phyloP scores from a whole-genome alignment of 345 rosid genomes.

The Linum tenue region DNA sequence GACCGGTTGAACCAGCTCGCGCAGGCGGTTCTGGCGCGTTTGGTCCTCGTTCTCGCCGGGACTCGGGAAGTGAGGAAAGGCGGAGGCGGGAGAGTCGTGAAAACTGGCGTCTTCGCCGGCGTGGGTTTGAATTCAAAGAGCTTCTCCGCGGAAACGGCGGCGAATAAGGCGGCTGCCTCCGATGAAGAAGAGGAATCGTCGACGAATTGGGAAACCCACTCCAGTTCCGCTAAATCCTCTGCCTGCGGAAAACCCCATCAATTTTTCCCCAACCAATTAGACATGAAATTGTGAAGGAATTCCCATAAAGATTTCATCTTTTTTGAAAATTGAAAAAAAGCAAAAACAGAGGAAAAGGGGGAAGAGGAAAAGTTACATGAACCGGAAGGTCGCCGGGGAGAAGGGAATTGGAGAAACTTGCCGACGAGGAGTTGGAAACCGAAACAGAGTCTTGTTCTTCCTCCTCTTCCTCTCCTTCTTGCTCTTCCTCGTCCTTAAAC shows the following conservation, averaged over 20 bases:
- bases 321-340: neutral
- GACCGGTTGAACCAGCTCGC: slow-evolving; percentile 56
- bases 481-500: slow-evolving; percentile 28
- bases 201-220: slow-evolving; percentile 82
- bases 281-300: neutral
- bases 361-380: slow-evolving; percentile 37
- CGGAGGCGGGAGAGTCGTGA: neutral
- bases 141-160: slow-evolving; percentile 26
- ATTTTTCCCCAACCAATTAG: slow-evolving; percentile 4
- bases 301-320: neutral
- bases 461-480: slow-evolving; percentile 26
- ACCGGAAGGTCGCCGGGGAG: slow-evolving; percentile 47
- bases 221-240: slow-evolving; percentile 63
- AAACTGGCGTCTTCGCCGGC: slow-evolving; percentile 15
- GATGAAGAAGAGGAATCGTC: slow-evolving; percentile 55
- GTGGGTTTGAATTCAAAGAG: slow-evolving; percentile 19
- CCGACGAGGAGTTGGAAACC: slow-evolving; percentile 15
- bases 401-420: slow-evolving; percentile 29
- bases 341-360: neutral
- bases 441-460: slow-evolving; percentile 16
- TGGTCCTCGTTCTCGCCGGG: slow-evolving; percentile 79
- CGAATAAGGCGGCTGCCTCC: slow-evolving; percentile 41
- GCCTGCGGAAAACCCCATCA: slow-evolving; percentile 33
- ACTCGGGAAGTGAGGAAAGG: slow-evolving; percentile 36
- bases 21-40: slow-evolving; percentile 49